phyloP scores from a whole-genome alignment of 1,284 basidiomycete genomes.

The Mycena sp. region DNA sequence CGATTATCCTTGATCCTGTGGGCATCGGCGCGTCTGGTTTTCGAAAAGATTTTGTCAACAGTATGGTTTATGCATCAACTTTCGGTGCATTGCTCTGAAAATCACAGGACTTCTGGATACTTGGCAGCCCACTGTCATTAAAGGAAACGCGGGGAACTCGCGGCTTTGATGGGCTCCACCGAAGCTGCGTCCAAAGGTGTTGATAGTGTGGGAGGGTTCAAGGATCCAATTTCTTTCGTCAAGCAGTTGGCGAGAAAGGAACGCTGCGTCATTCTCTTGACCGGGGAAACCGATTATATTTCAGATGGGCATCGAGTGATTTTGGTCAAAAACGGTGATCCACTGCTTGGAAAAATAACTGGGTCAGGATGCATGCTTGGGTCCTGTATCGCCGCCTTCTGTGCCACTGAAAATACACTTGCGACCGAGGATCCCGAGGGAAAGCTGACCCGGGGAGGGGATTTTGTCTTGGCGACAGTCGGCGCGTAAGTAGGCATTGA shows the following conservation, averaged over 20 bases:
- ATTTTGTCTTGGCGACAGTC: conserved; percentile 79
- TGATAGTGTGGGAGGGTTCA: conserved; percentile 87
- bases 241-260: conserved; percentile 78
- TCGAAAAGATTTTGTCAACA: conserved; percentile 66
- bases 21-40: conserved; percentile 89
- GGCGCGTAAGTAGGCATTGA: conserved; percentile 67
- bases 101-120: conserved; percentile 75
- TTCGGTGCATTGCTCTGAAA: background rate
- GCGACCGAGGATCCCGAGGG: conserved; percentile 5
- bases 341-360: conserved; percentile 83
- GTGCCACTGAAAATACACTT: conserved; percentile 63
- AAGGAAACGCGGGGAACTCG: conserved; percentile 97
- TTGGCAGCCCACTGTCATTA: conserved; percentile 93
- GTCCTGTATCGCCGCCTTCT: conserved; percentile 79
- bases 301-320: conserved; percentile 84
- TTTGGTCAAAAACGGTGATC: conserved; percentile 80
- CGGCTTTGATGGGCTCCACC: conserved; percentile 74
- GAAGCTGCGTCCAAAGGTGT: conserved; percentile 88
- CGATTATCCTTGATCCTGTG: conserved; percentile 93
- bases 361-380: conserved; percentile 93
- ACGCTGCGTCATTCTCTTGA: conserved; percentile 81
- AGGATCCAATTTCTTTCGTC: conserved; percentile 80
- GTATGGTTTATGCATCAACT: conserved; percentile 41
- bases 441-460: conserved; percentile 51
- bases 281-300: conserved; percentile 87